Evolutionary conservation across 2,329 filamentous ascomycete species (phyloP).

Genomic region (Ceratocystiopsis sp.): DNA sequence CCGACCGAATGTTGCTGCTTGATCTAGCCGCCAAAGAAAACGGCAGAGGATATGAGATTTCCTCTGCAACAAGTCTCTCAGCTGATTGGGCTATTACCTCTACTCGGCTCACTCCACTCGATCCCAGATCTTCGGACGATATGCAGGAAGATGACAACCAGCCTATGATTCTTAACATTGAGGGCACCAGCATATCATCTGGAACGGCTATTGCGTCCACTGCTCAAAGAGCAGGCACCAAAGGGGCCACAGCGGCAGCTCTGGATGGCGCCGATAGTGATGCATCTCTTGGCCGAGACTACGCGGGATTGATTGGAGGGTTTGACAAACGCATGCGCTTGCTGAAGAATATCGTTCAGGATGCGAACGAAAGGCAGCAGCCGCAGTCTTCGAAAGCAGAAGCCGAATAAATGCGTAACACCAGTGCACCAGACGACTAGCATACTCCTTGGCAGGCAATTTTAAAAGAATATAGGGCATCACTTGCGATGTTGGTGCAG

Average conservation of each 20-base stretch:
- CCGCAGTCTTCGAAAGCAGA: not conserved
- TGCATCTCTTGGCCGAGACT: slow-evolving; percentile 22
- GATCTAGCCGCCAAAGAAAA: slow-evolving; percentile 30
- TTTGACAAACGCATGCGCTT: slow-evolving; percentile 41
- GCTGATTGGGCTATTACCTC: slow-evolving; percentile 50
- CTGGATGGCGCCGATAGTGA: not conserved
- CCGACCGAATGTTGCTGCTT: slow-evolving; percentile 34
- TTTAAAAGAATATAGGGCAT: too few species aligned
- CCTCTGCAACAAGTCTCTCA: slow-evolving; percentile 54
- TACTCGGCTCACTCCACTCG: slow-evolving; percentile 27
- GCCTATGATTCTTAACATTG: slow-evolving; percentile 43
- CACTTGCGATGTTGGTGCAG: too few species aligned
- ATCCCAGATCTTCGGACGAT: slow-evolving; percentile 16
- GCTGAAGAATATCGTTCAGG: slow-evolving; percentile 35
- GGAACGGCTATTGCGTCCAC: not conserved
- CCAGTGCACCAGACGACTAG: too few species aligned
- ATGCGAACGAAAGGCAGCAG: slow-evolving; percentile 24
- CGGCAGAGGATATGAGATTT: slow-evolving; percentile 32
- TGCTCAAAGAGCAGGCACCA: too few species aligned
- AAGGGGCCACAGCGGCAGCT: too few species aligned
- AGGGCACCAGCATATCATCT: slow-evolving; percentile 28
- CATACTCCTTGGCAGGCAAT: too few species aligned
- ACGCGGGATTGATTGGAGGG: slow-evolving; percentile 33
- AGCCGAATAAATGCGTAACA: not conserved
- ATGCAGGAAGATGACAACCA: slow-evolving; percentile 14